Percentiles rank a stretch among this genome's conserved stretches.
Conservation (phyloP, 495 filamentous ascomycete genomes). For the Thozetella sp. region DNA sequence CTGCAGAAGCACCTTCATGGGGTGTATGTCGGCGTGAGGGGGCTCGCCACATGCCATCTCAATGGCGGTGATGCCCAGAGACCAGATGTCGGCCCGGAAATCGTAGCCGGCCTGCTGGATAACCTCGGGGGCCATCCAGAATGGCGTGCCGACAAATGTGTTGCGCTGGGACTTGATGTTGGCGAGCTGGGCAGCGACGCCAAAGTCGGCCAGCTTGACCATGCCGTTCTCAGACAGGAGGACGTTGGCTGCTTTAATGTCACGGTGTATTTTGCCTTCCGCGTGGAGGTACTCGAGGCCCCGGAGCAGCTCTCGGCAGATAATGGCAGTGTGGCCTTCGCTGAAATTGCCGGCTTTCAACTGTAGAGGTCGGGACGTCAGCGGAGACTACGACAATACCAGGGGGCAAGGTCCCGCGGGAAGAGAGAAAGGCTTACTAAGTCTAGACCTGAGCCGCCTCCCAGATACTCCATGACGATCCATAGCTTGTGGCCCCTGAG, state of each 20-base stretch:
- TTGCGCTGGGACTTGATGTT: slow-evolving; percentile 98
- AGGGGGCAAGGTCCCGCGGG: not conserved
- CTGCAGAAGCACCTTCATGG: slow-evolving; percentile 98
- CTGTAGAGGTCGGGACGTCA: slow-evolving; percentile 44
- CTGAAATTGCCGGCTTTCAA: slow-evolving; percentile 90
- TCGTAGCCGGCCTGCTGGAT: slow-evolving; percentile 97
- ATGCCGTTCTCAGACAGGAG: slow-evolving; percentile 84
- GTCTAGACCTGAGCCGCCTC: slow-evolving; percentile 91
- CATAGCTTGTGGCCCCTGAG: slow-evolving; percentile 93
- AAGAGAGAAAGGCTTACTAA: slow-evolving; percentile 54
- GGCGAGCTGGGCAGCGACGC: slow-evolving; percentile 93
- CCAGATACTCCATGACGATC: slow-evolving; percentile 99
- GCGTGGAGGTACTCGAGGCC: slow-evolving; percentile 92
- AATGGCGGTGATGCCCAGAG: slow-evolving; percentile 92
- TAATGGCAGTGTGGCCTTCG: slow-evolving; percentile 91
- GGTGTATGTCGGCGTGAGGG: slow-evolving; percentile 86
- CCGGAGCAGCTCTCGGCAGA: slow-evolving; percentile 86
- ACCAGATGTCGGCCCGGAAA: slow-evolving; percentile 98
- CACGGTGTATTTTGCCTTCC: slow-evolving; percentile 95
- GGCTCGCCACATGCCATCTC: slow-evolving; percentile 93
- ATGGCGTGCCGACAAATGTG: slow-evolving; percentile 98
- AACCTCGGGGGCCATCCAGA: slow-evolving; percentile 99
- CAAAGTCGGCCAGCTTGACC: slow-evolving; percentile 97
- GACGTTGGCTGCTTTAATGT: slow-evolving; percentile 96
- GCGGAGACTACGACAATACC: slow-evolving; percentile 6